Conservation (phyloP, 495 filamentous ascomycete species). For the Neurospora sp. region DNA sequence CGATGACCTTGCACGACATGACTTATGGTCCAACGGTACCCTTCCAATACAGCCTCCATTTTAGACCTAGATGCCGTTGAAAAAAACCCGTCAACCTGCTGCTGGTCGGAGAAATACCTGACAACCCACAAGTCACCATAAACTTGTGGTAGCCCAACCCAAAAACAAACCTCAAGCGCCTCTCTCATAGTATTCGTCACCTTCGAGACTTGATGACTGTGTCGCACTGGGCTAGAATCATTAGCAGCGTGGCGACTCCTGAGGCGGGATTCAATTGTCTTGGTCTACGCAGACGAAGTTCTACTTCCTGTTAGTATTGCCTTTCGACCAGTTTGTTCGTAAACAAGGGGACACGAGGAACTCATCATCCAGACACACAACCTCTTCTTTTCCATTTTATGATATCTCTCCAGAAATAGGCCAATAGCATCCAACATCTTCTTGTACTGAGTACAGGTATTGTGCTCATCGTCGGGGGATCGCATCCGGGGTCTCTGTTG, state of each 20-base stretch:
- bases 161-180: not conserved
- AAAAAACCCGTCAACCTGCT: not conserved
- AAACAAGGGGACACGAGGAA: too few species aligned
- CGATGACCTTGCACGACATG: not conserved
- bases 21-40: not conserved
- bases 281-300: conserved; percentile 20
- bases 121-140: not conserved
- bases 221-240: conserved; percentile 18
- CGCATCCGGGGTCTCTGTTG: too few species aligned
- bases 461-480: too few species aligned
- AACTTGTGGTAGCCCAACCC: not conserved
- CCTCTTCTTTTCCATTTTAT: conserved; percentile 3
- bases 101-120: not conserved
- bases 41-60: not conserved
- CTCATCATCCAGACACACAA: conserved; percentile 16
- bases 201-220: conserved; percentile 15
- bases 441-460: too few species aligned
- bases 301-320: not conserved
- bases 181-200: conserved; percentile 8
- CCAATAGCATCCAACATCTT: too few species aligned
- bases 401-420: not conserved
- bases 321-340: not conserved
- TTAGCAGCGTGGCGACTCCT: conserved; percentile 13
- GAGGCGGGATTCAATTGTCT: conserved; percentile 6
- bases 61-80: not conserved